Conservation (phyloP, 345 rosid genomes). For the Pelargonium nanum region DNA sequence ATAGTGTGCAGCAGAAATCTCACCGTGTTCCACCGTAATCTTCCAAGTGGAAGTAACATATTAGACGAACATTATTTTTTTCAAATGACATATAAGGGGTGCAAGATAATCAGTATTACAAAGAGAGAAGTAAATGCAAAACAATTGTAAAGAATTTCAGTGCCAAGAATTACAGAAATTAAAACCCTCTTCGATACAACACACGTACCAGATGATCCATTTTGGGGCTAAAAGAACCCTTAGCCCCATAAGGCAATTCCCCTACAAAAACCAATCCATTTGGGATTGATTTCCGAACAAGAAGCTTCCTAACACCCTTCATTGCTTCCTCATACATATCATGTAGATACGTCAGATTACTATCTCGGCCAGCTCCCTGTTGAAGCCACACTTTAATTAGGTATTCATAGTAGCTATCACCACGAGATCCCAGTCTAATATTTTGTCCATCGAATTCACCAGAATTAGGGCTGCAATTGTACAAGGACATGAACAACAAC, state of each 20-base stretch:
- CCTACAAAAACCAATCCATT: slow-evolving; percentile 82
- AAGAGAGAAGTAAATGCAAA: too few species aligned
- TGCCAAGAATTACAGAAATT: too few species aligned
- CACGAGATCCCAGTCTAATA: slow-evolving; percentile 95
- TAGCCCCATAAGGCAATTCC: slow-evolving; percentile 74
- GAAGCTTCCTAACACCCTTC: slow-evolving; percentile 82
- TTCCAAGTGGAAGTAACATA: too few species aligned
- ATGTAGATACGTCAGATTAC: slow-evolving; percentile 51
- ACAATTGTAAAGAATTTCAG: too few species aligned
- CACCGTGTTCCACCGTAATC: too few species aligned
- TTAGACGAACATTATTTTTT: too few species aligned
- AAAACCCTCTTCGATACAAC: too few species aligned
- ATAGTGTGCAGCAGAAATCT: too few species aligned
- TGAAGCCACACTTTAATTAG: slow-evolving; percentile 95
- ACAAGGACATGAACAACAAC: slow-evolving; percentile 8
- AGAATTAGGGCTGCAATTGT: slow-evolving; percentile 62
- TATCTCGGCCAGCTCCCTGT: slow-evolving; percentile 35
- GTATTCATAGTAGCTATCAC: slow-evolving; percentile 97
- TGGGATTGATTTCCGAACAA: slow-evolving; percentile 77
- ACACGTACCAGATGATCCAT: slow-evolving; percentile 95
- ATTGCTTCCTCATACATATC: slow-evolving; percentile 93
- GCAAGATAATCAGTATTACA: too few species aligned
- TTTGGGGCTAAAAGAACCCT: slow-evolving; percentile 86
- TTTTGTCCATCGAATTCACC: slow-evolving; percentile 85
- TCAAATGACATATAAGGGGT: too few species aligned